Evolutionary conservation across 768 basidiomycete genomes (phyloP), one percentile per base, ranked within the genome.

Genomic region (Lentinula aciculospora): DNA sequence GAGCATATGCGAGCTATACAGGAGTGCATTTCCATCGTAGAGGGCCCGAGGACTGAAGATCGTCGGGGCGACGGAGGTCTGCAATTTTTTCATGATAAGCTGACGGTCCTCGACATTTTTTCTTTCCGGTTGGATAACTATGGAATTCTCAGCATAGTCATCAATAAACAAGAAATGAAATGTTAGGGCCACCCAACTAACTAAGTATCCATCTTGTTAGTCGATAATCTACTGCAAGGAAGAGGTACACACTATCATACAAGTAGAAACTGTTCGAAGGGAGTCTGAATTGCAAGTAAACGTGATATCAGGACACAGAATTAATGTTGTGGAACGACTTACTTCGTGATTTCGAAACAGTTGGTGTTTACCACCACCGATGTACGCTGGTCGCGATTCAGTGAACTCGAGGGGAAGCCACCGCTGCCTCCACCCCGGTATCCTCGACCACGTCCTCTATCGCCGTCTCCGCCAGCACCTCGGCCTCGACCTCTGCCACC

Each of bases 1-100:
- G 2, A 78, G 68, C 0, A 37, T 51, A 0, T 55, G 61, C 0
- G 74, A 69, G 0, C 75, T 67, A 37, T 77, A 83, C 0, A 78
- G 63, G 0, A 81, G 73, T 0, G 70, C 68, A 4, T 69, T 68
- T 0, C 80, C 75, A 49, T 83, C 81, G 56, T 77, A 83, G 4
- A 82, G 62, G 3, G 72, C 67, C 17, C 71, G 72, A 1, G 78
- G 78, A 12, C 63, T 69, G 59, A 82, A 82, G 0, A 72, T 7
- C 0, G 47, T 54, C 0, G 79, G 73, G 0, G 70, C 66, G 0
- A 72, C 62, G 0, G 65, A 65, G 4, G 66, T 73, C 49, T 81
- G 80, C 0, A 83, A 67, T 3, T 68, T 66, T n/a, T 73, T 64
- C 7, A 79, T 66, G 3, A 74, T 65, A 15, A 69, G 62, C 49